Conservation (phyloP, 2,329 filamentous ascomycete genomes). For the Phaeosphaeriaceae sp. region DNA sequence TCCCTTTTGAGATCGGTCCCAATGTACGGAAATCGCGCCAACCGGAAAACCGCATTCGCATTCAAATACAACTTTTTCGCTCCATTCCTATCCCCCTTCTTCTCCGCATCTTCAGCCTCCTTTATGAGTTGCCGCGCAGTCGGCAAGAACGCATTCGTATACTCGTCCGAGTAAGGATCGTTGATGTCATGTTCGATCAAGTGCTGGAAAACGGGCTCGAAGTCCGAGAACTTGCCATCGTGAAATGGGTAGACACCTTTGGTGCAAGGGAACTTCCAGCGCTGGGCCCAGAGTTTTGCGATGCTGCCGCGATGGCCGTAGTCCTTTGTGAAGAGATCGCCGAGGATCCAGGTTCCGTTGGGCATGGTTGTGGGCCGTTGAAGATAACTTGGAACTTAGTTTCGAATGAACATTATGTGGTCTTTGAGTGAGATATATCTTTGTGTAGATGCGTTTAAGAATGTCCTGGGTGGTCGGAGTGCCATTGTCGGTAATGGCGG, state of each 20-base stretch:
- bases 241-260: slow-evolving; percentile 73
- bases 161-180: slow-evolving; percentile 68
- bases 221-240: slow-evolving; percentile 72
- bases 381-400: not conserved
- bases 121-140: slow-evolving; percentile 64
- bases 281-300: slow-evolving; percentile 40
- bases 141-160: slow-evolving; percentile 68
- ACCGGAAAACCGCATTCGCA: slow-evolving; percentile 73
- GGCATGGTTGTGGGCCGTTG: slow-evolving; percentile 22
- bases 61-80: slow-evolving; percentile 65
- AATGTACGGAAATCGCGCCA: slow-evolving; percentile 71
- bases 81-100: slow-evolving; percentile 60
- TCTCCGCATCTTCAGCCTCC: slow-evolving; percentile 47
- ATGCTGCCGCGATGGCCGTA: slow-evolving; percentile 45
- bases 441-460: not conserved
- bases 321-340: slow-evolving; percentile 46
- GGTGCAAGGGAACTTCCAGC: slow-evolving; percentile 45
- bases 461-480: not conserved
- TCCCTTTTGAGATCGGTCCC: slow-evolving; percentile 59
- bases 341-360: slow-evolving; percentile 42
- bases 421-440: not conserved
- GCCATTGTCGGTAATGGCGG: slow-evolving; percentile 25
- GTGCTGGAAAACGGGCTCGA: slow-evolving; percentile 63
- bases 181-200: slow-evolving; percentile 62
- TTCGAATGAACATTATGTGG: not conserved